A percentile compares a stretch with the other conserved stretches of the same genome.
Conservation (phyloP, 192 early-diverging fungal species). For the Nowakowskiella sp. region DNA sequence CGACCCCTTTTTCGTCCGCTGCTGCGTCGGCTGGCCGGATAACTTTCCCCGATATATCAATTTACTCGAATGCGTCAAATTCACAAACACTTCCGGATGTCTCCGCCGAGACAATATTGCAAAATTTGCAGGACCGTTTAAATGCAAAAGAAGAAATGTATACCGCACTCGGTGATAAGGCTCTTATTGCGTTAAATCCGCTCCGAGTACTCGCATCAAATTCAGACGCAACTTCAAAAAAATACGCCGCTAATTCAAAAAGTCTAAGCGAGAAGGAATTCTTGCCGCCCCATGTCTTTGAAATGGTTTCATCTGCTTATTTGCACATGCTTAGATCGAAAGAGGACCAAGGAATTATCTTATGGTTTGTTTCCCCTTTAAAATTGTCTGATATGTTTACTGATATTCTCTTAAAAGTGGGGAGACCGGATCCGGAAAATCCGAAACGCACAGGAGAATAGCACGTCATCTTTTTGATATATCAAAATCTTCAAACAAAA, state of each 20-base stretch:
- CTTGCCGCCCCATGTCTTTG: conserved; percentile 72
- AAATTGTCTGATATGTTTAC: conserved; percentile 16
- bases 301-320: conserved; percentile 75
- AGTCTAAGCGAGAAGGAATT: conserved; percentile 52
- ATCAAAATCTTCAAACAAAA: conserved; percentile 66
- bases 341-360: conserved; percentile 81
- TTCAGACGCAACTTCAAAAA: conserved; percentile 53
- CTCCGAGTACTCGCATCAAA: conserved; percentile 44
- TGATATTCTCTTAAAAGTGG: conserved; percentile 47
- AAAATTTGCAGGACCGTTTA: no score
- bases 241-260: conserved; percentile 64
- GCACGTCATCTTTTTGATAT: conserved; percentile 66
- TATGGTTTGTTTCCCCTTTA: conserved; percentile 56
- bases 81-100: no score
- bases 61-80: no score
- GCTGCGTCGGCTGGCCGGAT: no score
- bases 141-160: conserved; percentile 49
- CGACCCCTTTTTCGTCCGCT: conserved; percentile 26
- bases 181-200: conserved; percentile 65
- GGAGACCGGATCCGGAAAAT: conserved; percentile 82
- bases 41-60: no score
- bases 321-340: conserved; percentile 79
- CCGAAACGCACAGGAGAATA: conserved; percentile 66
- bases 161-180: conserved; percentile 59
- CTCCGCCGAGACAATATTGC: no score